These are phyloP conservation scores for Melocanna baccifera DNA, from an alignment of 176 grass and related monocot species.

Conservation along the genomic window DNA sequence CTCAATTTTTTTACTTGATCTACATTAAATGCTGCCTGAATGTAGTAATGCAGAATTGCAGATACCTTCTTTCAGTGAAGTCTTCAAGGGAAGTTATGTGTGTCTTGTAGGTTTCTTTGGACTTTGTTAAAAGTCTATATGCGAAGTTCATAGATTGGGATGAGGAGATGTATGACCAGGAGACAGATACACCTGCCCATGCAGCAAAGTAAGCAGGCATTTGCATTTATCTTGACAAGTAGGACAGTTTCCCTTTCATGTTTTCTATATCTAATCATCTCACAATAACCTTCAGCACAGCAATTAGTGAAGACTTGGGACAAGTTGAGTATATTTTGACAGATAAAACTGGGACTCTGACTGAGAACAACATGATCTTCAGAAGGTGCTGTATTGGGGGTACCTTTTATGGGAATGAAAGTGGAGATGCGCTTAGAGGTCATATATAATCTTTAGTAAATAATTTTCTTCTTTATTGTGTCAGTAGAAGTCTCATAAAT, in stretches of 20 bases:
- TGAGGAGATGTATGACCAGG: constrained; percentile 90
- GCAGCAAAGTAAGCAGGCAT: constrained; percentile 72
- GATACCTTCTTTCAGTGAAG: not conserved
- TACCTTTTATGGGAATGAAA: constrained; percentile 80
- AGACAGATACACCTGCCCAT: constrained; percentile 84
- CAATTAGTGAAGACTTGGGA: constrained; percentile 98
- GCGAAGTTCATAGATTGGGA: constrained; percentile 99
- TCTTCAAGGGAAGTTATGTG: constrained; percentile 6
- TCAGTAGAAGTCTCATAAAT: constrained; percentile 22
- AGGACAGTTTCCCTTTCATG: not conserved
- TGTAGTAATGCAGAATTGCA: constrained; percentile 16
- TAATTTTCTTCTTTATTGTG: constrained; percentile 24
- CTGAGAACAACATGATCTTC: constrained; percentile 98
- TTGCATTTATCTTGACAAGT: constrained; percentile 2
- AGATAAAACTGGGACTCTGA: constrained; percentile 96
- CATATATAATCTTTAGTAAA: not conserved
- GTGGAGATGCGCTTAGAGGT: constrained; percentile 95
- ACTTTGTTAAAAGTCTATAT: constrained; percentile 91
- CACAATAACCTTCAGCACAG: constrained; percentile 76
- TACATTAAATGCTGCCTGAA: not conserved
- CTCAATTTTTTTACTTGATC: not conserved
- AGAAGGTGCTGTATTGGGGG: constrained; percentile 84
- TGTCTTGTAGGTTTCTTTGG: constrained; percentile 83
- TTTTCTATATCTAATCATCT: constrained; percentile 26
- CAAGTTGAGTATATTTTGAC: constrained; percentile 99